These are phyloP conservation scores for Atkinsonella texensis DNA, from an alignment of 2,329 filamentous ascomycete genomes.

Conservation along the genomic window DNA sequence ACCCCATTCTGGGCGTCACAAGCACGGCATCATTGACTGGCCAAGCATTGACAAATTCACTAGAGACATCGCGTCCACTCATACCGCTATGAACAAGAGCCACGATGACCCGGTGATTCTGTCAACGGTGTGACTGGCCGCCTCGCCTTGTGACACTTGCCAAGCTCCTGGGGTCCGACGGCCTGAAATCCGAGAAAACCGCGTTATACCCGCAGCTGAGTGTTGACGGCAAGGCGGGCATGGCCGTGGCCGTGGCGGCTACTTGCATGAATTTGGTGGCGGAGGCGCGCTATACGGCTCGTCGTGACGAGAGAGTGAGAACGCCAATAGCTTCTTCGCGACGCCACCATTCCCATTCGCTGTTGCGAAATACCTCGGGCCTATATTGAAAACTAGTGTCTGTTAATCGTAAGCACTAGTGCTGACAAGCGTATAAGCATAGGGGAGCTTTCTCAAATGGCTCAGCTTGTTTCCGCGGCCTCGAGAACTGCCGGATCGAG, in stretches of 20 bases:
- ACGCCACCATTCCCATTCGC: not conserved
- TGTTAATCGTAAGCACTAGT: not conserved
- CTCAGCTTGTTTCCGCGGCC: not conserved
- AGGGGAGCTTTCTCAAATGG: not conserved
- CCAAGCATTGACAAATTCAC: too few relatives aligned
- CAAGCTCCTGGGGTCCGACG: not conserved
- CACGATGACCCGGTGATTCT: too few relatives aligned
- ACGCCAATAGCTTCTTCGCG: not conserved
- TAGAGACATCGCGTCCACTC: too few relatives aligned
- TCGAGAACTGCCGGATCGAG: not conserved
- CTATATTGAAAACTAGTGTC: not conserved
- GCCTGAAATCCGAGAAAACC: not conserved
- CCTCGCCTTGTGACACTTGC: not conserved
- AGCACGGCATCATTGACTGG: not conserved
- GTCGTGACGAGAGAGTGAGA: not conserved
- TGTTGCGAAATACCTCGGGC: not conserved
- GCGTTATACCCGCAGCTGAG: not conserved
- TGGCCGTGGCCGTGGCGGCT: not conserved
- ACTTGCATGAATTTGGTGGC: not conserved
- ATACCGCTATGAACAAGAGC: not conserved
- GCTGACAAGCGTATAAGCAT: not conserved
- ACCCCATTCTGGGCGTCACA: not conserved
- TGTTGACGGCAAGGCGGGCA: not conserved
- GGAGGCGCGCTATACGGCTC: not conserved
- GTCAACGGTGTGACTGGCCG: too few relatives aligned